Percentiles rank a stretch among this genome's conserved stretches.
These are phyloP conservation scores for Pythium scleroteichum DNA, from an alignment of 352 stramenopile species.

Conservation along the genomic window DNA sequence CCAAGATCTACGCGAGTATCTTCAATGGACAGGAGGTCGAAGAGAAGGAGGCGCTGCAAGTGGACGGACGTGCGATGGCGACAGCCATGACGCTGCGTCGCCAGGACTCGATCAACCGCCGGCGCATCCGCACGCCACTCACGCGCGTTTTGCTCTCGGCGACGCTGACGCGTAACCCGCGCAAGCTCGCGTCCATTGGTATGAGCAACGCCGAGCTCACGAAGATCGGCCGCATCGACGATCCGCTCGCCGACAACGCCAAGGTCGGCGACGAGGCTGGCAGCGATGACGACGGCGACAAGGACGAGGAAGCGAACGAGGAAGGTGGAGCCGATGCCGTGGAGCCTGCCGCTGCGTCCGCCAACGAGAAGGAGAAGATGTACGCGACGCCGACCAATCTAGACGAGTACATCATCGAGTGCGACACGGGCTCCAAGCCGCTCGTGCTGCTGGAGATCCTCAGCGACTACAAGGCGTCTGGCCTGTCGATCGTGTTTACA, in stretches of 20 bases:
- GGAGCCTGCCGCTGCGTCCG: background rate
- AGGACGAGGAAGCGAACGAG: constrained; percentile 19
- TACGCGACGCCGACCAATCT: constrained; percentile 81
- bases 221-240: constrained; percentile 69
- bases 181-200: constrained; percentile 93
- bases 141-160: constrained; percentile 97
- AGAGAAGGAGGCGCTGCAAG: constrained; percentile 26
- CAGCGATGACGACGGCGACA: constrained; percentile 31
- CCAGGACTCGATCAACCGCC: constrained; percentile 80
- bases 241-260: constrained; percentile 67
- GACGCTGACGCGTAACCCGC: constrained; percentile 96
- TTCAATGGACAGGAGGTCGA: constrained; percentile 67
- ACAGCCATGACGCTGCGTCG: constrained; percentile 59
- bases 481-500: constrained; percentile 94
- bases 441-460: constrained; percentile 94
- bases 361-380: constrained; percentile 59
- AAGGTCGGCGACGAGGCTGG: constrained; percentile 42
- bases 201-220: constrained; percentile 96
- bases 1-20: constrained; percentile 88
- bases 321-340: constrained; percentile 31
- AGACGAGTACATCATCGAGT: constrained; percentile 92
- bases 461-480: constrained; percentile 61
- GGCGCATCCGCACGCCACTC: constrained; percentile 82
- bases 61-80: constrained; percentile 4
- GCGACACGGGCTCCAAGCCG: constrained; percentile 94